phyloP scores from a whole-genome alignment of 495 filamentous ascomycete species.

The Rostrohypoxylon terebratum region DNA sequence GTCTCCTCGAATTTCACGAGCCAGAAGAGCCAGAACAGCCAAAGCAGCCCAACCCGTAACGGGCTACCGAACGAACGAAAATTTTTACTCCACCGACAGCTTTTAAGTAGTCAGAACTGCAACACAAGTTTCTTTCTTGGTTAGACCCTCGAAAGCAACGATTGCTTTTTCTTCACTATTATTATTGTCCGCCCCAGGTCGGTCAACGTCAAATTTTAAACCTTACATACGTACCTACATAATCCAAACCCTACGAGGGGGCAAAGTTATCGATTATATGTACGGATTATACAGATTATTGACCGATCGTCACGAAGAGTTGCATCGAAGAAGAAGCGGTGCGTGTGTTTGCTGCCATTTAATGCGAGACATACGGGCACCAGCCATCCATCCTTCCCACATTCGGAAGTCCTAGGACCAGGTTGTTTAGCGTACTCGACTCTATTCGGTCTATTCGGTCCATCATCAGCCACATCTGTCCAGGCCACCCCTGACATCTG shows the following conservation, averaged over 20 bases:
- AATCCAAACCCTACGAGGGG: background rate
- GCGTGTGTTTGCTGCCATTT: slow-evolving; percentile 44
- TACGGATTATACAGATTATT: slow-evolving; percentile 44
- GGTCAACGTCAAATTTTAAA: slow-evolving; percentile 29
- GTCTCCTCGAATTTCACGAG: slow-evolving; percentile 27
- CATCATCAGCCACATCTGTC: slow-evolving; percentile 38
- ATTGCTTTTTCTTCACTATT: background rate
- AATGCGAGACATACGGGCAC: slow-evolving; percentile 45
- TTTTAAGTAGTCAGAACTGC: slow-evolving; percentile 42
- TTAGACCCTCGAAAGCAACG: slow-evolving; percentile 21
- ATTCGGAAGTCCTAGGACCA: slow-evolving; percentile 35
- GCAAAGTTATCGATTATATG: slow-evolving; percentile 30
- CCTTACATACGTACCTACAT: background rate
- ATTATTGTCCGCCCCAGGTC: slow-evolving; percentile 16
- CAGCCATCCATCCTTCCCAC: slow-evolving; percentile 41
- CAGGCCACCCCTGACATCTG: slow-evolving; percentile 21
- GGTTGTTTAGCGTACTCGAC: background rate
- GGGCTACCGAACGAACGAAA: slow-evolving; percentile 40
- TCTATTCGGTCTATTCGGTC: slow-evolving; percentile 1
- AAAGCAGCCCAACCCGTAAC: slow-evolving; percentile 43
- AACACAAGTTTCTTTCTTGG: slow-evolving; percentile 21
- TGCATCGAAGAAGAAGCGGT: slow-evolving; percentile 35
- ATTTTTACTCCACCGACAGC: slow-evolving; percentile 43
- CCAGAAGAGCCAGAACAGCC: slow-evolving; percentile 36
- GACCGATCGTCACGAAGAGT: slow-evolving; percentile 38